Conservation (phyloP, 148 eudicot species). For the Rhododendron molle region DNA sequence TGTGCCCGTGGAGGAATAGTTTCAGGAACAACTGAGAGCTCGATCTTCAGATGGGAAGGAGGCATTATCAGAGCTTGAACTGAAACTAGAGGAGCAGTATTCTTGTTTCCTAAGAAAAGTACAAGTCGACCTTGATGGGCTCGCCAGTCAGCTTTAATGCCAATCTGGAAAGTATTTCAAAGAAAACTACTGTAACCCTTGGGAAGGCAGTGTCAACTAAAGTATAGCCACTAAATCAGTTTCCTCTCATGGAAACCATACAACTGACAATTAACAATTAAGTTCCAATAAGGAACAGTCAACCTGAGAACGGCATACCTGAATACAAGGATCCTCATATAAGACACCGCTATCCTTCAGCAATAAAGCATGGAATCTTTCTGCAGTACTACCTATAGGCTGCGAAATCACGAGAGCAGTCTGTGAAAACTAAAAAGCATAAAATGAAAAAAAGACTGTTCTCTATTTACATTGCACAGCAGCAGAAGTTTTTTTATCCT, state of each 20-base stretch:
- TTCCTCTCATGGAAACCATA: neutral
- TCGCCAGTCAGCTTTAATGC: conserved; percentile 96
- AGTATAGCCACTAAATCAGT: neutral
- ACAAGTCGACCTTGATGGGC: conserved; percentile 84
- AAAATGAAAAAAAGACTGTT: neutral
- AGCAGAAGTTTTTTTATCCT: neutral
- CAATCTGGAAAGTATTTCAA: conserved; percentile 50
- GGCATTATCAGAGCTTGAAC: conserved; percentile 83
- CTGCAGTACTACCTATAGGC: conserved; percentile 85
- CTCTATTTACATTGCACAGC: neutral
- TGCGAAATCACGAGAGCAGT: conserved; percentile 29
- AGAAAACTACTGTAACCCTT: neutral
- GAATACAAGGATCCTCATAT: conserved; percentile 92
- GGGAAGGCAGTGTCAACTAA: neutral
- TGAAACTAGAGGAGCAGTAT: conserved; percentile 73
- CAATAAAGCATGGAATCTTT: conserved; percentile 69
- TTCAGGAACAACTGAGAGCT: conserved; percentile 88
- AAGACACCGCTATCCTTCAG: conserved; percentile 95
- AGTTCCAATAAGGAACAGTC: conserved; percentile 12
- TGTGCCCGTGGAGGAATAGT: conserved; percentile 98
- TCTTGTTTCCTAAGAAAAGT: conserved; percentile 93
- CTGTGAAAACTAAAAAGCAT: neutral
- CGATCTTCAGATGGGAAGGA: conserved; percentile 77
- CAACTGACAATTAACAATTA: conserved; percentile 1
- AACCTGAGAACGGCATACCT: conserved; percentile 36